Conservation (phyloP, 2,329 filamentous ascomycete species). For the Clonostachys rhizophaga region DNA sequence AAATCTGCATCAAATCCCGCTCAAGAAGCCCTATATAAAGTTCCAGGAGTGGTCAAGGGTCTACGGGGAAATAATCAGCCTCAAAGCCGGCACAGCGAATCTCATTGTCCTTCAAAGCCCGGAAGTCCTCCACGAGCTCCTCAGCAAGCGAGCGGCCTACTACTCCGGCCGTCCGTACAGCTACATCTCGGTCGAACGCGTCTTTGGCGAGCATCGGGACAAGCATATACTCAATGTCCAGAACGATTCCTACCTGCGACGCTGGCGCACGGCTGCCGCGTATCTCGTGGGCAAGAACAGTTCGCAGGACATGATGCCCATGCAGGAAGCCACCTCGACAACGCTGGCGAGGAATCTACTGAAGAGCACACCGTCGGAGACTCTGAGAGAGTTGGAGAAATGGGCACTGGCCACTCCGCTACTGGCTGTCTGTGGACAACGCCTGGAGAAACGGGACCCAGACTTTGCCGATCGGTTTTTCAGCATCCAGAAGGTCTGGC, state of each 20-base stretch:
- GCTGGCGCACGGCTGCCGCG: neutral
- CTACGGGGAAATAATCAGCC: constrained; percentile 22
- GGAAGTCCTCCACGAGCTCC: constrained; percentile 23
- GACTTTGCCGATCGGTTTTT: neutral
- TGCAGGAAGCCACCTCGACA: too few species aligned
- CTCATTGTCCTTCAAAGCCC: constrained; percentile 22
- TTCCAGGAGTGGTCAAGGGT: constrained; percentile 22
- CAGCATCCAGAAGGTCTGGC: neutral
- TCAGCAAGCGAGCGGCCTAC: constrained; percentile 23
- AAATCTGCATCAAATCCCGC: constrained; percentile 12
- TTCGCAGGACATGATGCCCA: too few species aligned
- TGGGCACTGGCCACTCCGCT: neutral
- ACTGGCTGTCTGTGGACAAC: neutral
- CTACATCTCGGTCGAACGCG: constrained; percentile 11
- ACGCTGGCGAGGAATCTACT: too few species aligned
- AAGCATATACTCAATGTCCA: neutral
- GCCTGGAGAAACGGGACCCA: neutral
- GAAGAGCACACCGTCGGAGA: too few species aligned
- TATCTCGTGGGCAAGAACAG: neutral
- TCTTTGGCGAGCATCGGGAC: neutral
- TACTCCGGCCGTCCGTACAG: constrained; percentile 25
- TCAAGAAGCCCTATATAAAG: constrained; percentile 8
- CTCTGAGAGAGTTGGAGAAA: neutral
- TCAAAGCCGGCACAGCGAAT: constrained; percentile 16
- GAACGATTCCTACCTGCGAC: neutral